A percentile compares a stretch with the other conserved stretches of the same genome.
These are phyloP conservation scores for Paraglomus brasilianum DNA, from an alignment of 192 early-diverging fungal species.

Conservation along the genomic window DNA sequence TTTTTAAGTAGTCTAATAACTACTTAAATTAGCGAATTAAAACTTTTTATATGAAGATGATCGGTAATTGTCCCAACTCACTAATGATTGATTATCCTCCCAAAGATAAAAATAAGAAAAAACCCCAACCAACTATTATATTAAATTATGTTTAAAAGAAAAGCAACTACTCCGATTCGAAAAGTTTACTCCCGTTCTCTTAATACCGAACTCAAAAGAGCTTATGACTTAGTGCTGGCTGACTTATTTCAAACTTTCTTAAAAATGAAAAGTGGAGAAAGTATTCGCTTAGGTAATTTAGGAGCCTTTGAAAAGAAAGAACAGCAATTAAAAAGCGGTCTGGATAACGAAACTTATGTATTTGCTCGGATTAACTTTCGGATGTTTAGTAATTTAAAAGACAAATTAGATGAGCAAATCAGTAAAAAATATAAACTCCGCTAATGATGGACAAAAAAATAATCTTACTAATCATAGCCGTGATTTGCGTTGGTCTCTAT, in stretches of 20 bases:
- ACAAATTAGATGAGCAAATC: neutral
- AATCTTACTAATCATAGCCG: neutral
- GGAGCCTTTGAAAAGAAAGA: neutral
- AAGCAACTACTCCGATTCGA: neutral
- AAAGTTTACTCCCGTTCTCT: no score
- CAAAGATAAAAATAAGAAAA: conserved; percentile 11
- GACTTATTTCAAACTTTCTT: neutral
- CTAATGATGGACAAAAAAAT: neutral
- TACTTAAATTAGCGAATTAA: no score
- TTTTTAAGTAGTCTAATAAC: no score
- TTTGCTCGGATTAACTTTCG: conserved; percentile 1
- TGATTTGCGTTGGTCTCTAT: neutral
- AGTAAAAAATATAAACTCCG: neutral
- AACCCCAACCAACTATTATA: conserved; percentile 17
- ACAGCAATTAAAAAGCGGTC: neutral
- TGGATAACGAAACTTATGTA: conserved; percentile 6
- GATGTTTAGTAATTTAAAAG: conserved; percentile 5
- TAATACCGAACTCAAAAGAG: no score
- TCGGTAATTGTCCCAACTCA: no score
- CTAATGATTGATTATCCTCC: neutral
- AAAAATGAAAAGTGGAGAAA: conserved; percentile 5
- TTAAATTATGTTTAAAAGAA: no score
- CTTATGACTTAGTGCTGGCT: conserved; percentile 3
- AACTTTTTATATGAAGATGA: no score
- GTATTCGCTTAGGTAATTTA: conserved; percentile 9